phyloP scores from a whole-genome alignment of 768 basidiomycete species.

The Auriscalpium vulgare region DNA sequence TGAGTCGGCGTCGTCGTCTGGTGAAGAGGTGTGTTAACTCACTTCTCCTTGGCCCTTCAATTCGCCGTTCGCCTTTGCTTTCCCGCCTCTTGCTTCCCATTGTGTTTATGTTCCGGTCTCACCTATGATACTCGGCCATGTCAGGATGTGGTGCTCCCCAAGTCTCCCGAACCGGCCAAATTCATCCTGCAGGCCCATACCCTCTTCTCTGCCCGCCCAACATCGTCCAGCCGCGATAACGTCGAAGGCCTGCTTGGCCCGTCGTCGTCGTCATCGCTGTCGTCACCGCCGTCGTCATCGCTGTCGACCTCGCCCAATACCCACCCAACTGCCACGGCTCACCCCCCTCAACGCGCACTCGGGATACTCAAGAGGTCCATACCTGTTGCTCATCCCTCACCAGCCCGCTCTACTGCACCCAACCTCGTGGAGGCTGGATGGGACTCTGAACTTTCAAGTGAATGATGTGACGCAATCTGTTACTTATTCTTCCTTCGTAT shows the following conservation, averaged over 20 bases:
- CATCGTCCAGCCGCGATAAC: background rate
- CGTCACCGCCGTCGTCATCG: background rate
- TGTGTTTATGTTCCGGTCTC: background rate
- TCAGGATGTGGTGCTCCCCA: slow-evolving; percentile 14
- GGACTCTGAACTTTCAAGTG: slow-evolving; percentile 11
- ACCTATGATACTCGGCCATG: background rate
- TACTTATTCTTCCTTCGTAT: background rate
- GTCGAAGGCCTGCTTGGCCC: too few species aligned
- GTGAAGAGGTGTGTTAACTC: slow-evolving; percentile 6
- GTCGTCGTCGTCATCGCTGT: background rate
- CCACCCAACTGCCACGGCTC: background rate
- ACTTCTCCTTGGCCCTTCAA: slow-evolving; percentile 1
- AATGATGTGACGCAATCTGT: background rate
- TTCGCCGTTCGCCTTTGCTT: slow-evolving; percentile 3
- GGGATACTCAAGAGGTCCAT: slow-evolving; percentile 9
- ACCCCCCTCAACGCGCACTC: slow-evolving; percentile 2
- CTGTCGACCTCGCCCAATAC: background rate
- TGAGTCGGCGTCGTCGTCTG: background rate
- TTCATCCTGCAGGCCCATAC: slow-evolving; percentile 11
- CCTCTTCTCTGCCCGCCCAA: background rate
- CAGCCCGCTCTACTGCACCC: slow-evolving; percentile 1
- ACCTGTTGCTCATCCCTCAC: slow-evolving; percentile 6
- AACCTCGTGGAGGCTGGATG: slow-evolving; percentile 10
- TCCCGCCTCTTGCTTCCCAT: background rate
- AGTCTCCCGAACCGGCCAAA: slow-evolving; percentile 11